Evolutionary conservation across 2,329 filamentous ascomycete species (phyloP), one percentile per base, ranked within the genome.

Genomic region (Aspergillus intermedius): DNA sequence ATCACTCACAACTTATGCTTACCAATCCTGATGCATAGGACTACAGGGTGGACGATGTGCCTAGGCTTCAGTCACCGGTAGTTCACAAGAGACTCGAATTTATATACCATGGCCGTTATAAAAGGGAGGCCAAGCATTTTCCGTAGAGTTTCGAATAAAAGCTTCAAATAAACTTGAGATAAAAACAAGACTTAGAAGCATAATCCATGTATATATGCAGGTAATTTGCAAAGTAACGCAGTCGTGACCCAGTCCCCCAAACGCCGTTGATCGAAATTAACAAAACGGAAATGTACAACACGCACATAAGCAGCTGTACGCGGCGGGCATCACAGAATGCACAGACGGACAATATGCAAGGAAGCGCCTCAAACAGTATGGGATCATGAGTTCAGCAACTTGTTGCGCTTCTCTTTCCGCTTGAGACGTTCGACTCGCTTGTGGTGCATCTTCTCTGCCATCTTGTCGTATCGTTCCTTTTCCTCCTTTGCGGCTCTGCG

Each of bases 361-460:
- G 25, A 49, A 23, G 10, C 37, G n/a, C 46, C n/a, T n/a, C 30
- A 28, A 44, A 28, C 43, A 32, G 19, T 30, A 30, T 15, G 15
- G 47, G 49, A 35, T 71, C 55, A 74, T 28, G 72, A 74, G 54
- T 67, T 71, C 47, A 74, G 62, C 48, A 74, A 47, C 59, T 74
- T 74, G 60, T 74, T 98, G 66, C 93, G 83, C 84, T 97, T 97
- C 77, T 98, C 93, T 71, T 89, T 87, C 65, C 91, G 82, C 83
- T 90, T 95, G 70, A 95, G 72, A 60, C 93, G 82, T 73, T 98
- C 93, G 10, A 97, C 86, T 53, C 91, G 80, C 79, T 95, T 97
- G 72, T 82, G 83, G 75, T 97, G 91, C 93, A 98, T 97, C 76
- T 93, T 97, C 74, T 90, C 88, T 17, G 90, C 91, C 82, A 98